A percentile compares a stretch with the other conserved stretches of the same genome.
phyloP scores from a whole-genome alignment of 1,284 basidiomycete genomes.

The Ustanciosporium gigantosporum region DNA sequence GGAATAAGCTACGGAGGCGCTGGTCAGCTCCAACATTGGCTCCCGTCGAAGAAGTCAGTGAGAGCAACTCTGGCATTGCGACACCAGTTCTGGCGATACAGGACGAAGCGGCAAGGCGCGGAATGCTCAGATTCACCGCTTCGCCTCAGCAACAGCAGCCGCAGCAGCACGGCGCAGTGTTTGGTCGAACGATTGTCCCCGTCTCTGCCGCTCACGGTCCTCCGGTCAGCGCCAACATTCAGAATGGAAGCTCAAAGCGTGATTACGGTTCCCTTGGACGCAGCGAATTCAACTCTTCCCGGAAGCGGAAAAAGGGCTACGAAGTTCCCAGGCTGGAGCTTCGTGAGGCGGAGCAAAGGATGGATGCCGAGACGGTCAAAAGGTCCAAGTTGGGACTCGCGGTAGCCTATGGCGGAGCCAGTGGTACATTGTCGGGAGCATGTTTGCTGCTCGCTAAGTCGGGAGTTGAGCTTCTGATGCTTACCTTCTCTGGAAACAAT shows the following conservation, averaged over 20 bases:
- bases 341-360: slow-evolving; percentile 12
- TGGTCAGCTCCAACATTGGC: slow-evolving; percentile 55
- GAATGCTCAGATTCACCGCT: neutral
- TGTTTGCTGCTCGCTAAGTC: slow-evolving; percentile 92
- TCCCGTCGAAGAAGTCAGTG: slow-evolving; percentile 57
- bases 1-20: slow-evolving; percentile 18
- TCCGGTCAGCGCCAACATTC: neutral
- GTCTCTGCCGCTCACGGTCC: neutral
- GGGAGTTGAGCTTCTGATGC: slow-evolving; percentile 83
- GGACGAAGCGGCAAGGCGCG: slow-evolving; percentile 30
- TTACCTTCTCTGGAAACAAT: slow-evolving; percentile 74
- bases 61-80: slow-evolving; percentile 56
- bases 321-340: slow-evolving; percentile 36
- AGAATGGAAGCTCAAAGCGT: slow-evolving; percentile 8
- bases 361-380: slow-evolving; percentile 26
- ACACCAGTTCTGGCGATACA: slow-evolving; percentile 44
- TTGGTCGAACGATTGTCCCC: slow-evolving; percentile 24
- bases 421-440: slow-evolving; percentile 89
- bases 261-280: slow-evolving; percentile 32
- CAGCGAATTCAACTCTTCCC: slow-evolving; percentile 4
- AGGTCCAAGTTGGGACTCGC: slow-evolving; percentile 72
- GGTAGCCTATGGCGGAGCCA: slow-evolving; percentile 84
- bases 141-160: slow-evolving; percentile 2
- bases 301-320: slow-evolving; percentile 19
- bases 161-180: slow-evolving; percentile 6